Base-by-base conservation (phyloP, 768 basidiomycete genomes). In the Pleurotus salmoneostramineus region DNA sequence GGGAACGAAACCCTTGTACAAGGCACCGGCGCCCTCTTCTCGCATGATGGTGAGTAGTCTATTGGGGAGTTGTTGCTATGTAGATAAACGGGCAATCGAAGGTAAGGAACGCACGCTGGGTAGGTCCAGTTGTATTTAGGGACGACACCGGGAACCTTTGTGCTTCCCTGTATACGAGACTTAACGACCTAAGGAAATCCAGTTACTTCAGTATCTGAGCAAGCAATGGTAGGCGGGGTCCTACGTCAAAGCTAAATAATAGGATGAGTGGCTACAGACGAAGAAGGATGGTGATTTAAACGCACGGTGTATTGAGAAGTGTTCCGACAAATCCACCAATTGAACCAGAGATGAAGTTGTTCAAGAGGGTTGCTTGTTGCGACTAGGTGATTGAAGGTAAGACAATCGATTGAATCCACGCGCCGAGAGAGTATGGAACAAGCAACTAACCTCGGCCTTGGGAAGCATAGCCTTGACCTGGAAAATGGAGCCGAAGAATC, bases 111-210 rank as follows among this genome's bases (percentile, higher is more conserved):
- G 34, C 15, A 62, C 59, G 92, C 90, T 12, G 95, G 95, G 75
- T 95, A 95, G 56, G 95, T 88, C 95, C 95, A 97, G 73, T 90
- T 91, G 74, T 95, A 95, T 67, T 94, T 95, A 15, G 90, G 89
- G 1, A 71, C 71, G n/a, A 85, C 84, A 12, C 92, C 93, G 0
- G 89, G 82, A 32, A 78, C 65, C 61, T 79, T 83, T 43, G 76
- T 75, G 15, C 83, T 72, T 45, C 90, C 87, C 74, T 99, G 97
- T 40, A 98, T 95, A 47, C 96, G 89, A 12, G 94, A 95, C 73
- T 98, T 98, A 60, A 97, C 91, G 61, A 98, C 95, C 89, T 96
- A 62, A 15, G 57, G 35, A 58, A 54, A 34, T 35, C 52, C 36
- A 21, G 15, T 15, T 46, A 61, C 56, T 57, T 46, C 46, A 57